A percentile compares a stretch with the other conserved stretches of the same genome.
Conservation (phyloP, 2,329 filamentous ascomycete genomes). For the Tolypocladium paradoxum region DNA sequence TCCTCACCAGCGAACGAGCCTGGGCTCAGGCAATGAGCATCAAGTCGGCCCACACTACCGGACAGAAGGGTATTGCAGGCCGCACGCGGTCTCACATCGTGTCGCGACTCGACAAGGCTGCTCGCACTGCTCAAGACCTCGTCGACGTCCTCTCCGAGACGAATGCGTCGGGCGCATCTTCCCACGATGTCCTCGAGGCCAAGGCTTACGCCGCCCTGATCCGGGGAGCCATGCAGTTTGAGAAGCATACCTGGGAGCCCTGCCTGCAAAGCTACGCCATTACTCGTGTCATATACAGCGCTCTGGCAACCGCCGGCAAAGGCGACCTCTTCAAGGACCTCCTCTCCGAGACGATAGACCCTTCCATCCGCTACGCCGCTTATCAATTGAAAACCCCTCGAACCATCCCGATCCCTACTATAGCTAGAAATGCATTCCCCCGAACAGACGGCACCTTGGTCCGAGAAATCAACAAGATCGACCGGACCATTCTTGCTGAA, state of each 20-base stretch:
- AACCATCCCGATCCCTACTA: conserved; percentile 67
- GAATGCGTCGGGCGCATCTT: conserved; percentile 50
- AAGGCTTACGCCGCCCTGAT: conserved; percentile 73
- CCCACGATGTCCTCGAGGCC: conserved; percentile 71
- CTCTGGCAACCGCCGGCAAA: conserved; percentile 47
- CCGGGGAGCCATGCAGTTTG: conserved; percentile 67
- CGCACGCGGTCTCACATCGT: conserved; percentile 79
- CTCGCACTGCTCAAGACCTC: conserved; percentile 57
- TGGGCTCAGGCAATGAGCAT: conserved; percentile 96
- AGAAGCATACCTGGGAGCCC: conserved; percentile 75
- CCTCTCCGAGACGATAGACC: conserved; percentile 76
- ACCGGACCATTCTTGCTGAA: conserved; percentile 56
- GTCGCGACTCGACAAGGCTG: conserved; percentile 74
- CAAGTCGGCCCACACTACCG: conserved; percentile 71
- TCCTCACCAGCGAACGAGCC: conserved; percentile 79
- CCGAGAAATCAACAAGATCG: conserved; percentile 57
- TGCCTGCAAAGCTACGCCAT: conserved; percentile 69
- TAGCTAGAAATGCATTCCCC: conserved; percentile 72
- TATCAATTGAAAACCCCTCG: conserved; percentile 85
- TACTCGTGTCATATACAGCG: conserved; percentile 72
- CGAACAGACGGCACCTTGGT: conserved; percentile 51
- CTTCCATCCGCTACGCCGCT: conserved; percentile 86
- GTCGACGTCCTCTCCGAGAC: conserved; percentile 55
- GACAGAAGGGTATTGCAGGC: conserved; percentile 68
- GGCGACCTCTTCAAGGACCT: conserved; percentile 80